Base-by-base conservation (phyloP, 495 filamentous ascomycete species). In the Talaromyces wortmannii region DNA sequence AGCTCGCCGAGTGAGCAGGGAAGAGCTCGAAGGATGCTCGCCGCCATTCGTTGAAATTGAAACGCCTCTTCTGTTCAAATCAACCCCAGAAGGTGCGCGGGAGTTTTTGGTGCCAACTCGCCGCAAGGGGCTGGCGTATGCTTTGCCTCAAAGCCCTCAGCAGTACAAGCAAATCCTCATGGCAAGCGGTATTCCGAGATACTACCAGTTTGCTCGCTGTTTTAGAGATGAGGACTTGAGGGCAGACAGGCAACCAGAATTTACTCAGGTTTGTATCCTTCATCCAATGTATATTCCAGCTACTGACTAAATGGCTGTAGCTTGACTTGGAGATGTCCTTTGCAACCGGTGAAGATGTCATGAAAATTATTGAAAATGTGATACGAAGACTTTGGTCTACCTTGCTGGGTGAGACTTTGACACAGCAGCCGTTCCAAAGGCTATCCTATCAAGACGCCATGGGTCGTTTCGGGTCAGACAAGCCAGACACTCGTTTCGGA, bases 161-260 rank as follows among this genome's bases (percentile, higher is more conserved):
- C 94, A 98, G 67, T 97, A 96, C 68, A 98, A 98, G 69, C 94
- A 98, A 71, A 92, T 97, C 44, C 78, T 98, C 16, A 97, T 98
- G 91, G 88, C 91, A 7, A 87, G 86, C 62, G 92, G 92, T 0
- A 79, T 97, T 15, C 67, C 74, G 5, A 79, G 77, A 7, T 98
- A 98, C 67, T 96, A 82, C 64, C 94, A 98, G 68, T 88, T 97
- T 68, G 94, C 95, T 2, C 85, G 82, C 57, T 98, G 94, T 62
- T 98, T 97, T 71, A 87, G 94, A 7, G 94, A 98, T 65, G 94
- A 98, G 67, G 94, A 97, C 74, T 73, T 92, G 45, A 77, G 94
- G 18, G 92, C 95, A 0, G 95, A 97, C 67, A 78, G 94, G 56
- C 94, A 98, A 65, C 94, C 94, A 4, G 94, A 98, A 63, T 98